These are phyloP conservation scores for Naematelia encephala DNA, from an alignment of 768 basidiomycete species.

Conservation along the genomic window DNA sequence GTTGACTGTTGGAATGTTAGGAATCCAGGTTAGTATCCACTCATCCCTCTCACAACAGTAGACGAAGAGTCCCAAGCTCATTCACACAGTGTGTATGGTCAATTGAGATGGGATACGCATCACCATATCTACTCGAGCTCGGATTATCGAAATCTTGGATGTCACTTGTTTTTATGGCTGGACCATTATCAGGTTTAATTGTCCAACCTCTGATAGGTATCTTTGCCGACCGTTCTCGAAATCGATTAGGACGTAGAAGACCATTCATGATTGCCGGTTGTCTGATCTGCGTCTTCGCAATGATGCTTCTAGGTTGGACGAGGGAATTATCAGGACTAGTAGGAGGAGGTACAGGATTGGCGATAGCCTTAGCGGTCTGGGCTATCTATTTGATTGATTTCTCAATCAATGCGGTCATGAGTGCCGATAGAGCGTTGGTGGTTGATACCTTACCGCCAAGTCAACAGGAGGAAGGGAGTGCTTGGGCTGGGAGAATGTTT, in stretches of 20 bases:
- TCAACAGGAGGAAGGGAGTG: slow-evolving; percentile 79
- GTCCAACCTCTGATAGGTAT: slow-evolving; percentile 84
- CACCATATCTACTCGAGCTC: slow-evolving; percentile 84
- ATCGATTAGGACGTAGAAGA: slow-evolving; percentile 75
- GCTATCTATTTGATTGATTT: slow-evolving; percentile 70
- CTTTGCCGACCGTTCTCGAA: slow-evolving; percentile 78
- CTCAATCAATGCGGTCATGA: slow-evolving; percentile 64
- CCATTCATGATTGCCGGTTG: slow-evolving; percentile 78
- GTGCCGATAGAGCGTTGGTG: slow-evolving; percentile 82
- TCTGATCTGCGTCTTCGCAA: slow-evolving; percentile 64
- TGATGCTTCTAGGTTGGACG: slow-evolving; percentile 81
- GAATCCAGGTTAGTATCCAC: slow-evolving; percentile 63
- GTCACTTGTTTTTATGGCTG: slow-evolving; percentile 88
- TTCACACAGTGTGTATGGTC: slow-evolving; percentile 64
- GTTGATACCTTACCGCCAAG: slow-evolving; percentile 76
- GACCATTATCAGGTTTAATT: slow-evolving; percentile 81
- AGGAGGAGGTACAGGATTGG: slow-evolving; percentile 52
- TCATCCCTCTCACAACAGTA: neutral
- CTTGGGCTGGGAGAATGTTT: slow-evolving; percentile 93
- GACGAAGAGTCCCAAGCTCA: slow-evolving; percentile 2
- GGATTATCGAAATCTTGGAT: slow-evolving; percentile 81
- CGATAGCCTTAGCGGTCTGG: slow-evolving; percentile 71
- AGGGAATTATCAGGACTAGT: slow-evolving; percentile 62
- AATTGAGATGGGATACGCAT: slow-evolving; percentile 86
- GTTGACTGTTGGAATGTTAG: slow-evolving; percentile 73